phyloP scores from a whole-genome alignment of 2,329 filamentous ascomycete species.

The Phialophora chinensis region DNA sequence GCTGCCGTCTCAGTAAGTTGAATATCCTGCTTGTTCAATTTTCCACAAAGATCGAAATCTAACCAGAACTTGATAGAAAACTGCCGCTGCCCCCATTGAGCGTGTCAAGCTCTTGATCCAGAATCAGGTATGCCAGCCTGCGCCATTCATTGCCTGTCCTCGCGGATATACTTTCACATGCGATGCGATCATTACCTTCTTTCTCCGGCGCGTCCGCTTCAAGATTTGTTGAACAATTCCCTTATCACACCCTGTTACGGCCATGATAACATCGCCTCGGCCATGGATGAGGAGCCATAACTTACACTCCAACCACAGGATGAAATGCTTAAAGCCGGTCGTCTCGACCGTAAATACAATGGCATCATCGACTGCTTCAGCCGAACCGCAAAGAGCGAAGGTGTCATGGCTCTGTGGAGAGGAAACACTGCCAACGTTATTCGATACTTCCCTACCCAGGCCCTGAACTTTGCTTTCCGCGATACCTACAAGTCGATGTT shows the following conservation, averaged over 20 bases:
- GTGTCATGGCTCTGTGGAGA: constrained; percentile 95
- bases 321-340: constrained; percentile 99
- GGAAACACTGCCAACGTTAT: constrained; percentile 99
- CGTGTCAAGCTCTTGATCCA: constrained; percentile 99
- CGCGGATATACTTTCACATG: not conserved
- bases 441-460: constrained; percentile 99
- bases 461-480: constrained; percentile 99
- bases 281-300: not conserved
- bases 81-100: constrained; percentile 99
- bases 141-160: not conserved
- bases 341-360: constrained; percentile 95
- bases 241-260: constrained; percentile 20
- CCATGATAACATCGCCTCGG: constrained; percentile 10
- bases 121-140: constrained; percentile 83
- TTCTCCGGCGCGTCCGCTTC: constrained; percentile 14
- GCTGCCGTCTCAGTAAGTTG: constrained; percentile 81
- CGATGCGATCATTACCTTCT: not conserved
- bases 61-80: constrained; percentile 65
- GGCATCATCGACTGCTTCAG: constrained; percentile 96
- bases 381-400: constrained; percentile 87
- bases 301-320: constrained; percentile 65
- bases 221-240: constrained; percentile 2
- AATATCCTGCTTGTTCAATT: not conserved
- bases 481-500: constrained; percentile 99
- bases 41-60: constrained; percentile 17